Percentiles rank a stretch among this genome's conserved stretches.
phyloP scores from a whole-genome alignment of 306 rosid species.

The Bauhinia variegata region DNA sequence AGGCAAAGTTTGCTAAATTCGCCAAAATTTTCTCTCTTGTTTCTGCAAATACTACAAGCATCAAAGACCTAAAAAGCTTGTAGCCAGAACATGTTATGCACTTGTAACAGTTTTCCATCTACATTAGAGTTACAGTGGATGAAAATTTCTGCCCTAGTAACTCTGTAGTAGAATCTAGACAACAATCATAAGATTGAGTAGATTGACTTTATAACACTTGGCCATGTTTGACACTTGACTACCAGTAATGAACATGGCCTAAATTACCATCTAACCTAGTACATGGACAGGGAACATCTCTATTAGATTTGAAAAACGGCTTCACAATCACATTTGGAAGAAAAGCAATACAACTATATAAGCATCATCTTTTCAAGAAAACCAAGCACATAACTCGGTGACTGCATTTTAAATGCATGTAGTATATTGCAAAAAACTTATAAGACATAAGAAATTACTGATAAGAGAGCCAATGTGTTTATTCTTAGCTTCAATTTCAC shows the following conservation, averaged over 20 bases:
- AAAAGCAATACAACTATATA: not conserved
- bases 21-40: constrained; percentile 73
- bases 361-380: not conserved
- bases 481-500: not conserved
- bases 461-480: not conserved
- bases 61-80: not conserved
- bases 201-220: not conserved
- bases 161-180: not conserved
- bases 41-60: constrained; percentile 50
- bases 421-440: not conserved
- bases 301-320: not conserved
- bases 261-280: not conserved
- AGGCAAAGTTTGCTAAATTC: constrained; percentile 87
- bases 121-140: not conserved
- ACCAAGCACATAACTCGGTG: not conserved
- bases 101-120: not conserved
- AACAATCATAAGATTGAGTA: not conserved
- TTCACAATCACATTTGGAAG: not conserved
- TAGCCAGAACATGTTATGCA: not conserved
- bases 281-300: not conserved
- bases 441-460: not conserved
- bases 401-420: not conserved
- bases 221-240: not conserved
- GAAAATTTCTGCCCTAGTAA: not conserved
- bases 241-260: not conserved